Conservation (phyloP, 163 green algal species). For the Chlorella variabilis region DNA sequence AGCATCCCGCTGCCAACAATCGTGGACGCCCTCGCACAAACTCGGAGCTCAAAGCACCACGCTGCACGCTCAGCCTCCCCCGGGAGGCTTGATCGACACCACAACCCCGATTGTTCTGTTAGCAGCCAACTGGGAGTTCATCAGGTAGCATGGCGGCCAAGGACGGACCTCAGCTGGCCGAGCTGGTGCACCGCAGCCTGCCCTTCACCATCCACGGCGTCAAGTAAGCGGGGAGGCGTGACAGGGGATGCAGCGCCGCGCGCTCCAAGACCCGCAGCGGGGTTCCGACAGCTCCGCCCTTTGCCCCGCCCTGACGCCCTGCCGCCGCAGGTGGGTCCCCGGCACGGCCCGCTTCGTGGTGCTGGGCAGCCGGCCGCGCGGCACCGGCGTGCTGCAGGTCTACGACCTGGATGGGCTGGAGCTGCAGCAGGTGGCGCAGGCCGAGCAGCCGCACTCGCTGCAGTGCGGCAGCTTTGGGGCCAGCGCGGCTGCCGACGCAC, state of each 20-base stretch:
- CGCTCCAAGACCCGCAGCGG: background rate
- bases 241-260: too few species aligned
- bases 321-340: slow-evolving; percentile 81
- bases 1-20: too few species aligned
- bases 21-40: too few species aligned
- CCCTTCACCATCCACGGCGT: slow-evolving; percentile 83
- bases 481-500: slow-evolving; percentile 59
- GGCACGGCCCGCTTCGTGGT: slow-evolving; percentile 81
- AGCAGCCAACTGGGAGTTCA: too few species aligned
- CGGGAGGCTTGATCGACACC: too few species aligned
- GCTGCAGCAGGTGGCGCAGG: slow-evolving; percentile 63
- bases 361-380: slow-evolving; percentile 71
- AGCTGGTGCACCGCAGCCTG: slow-evolving; percentile 82
- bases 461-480: slow-evolving; percentile 88
- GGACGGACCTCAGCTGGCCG: slow-evolving; percentile 76
- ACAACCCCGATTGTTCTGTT: background rate
- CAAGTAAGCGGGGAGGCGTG: slow-evolving; percentile 62
- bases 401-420: slow-evolving; percentile 79
- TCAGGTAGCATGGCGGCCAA: background rate
- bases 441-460: slow-evolving; percentile 68
- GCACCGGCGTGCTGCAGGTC: slow-evolving; percentile 82
- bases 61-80: too few species aligned
- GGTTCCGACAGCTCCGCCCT: too few species aligned
- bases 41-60: too few species aligned
- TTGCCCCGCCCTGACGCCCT: background rate